Evolutionary conservation across 2,329 filamentous ascomycete species (phyloP), one percentile per base, ranked within the genome.

Genomic region (Aspergillus oerlinghausenensis): DNA sequence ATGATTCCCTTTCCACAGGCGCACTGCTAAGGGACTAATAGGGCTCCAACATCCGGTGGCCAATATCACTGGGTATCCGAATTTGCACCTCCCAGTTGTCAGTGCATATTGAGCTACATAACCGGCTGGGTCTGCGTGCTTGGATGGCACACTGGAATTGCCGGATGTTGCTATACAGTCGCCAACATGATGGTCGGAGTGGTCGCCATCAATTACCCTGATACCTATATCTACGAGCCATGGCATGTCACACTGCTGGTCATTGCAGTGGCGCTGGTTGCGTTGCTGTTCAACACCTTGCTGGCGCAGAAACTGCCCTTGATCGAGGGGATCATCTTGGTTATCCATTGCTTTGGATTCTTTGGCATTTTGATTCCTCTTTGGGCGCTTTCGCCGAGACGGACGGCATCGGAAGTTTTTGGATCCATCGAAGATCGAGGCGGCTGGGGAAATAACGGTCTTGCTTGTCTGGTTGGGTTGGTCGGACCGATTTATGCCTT

Each of bases 1-100:
- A 21, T 2, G 7, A 17, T 25, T 11, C 23, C 10, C 2, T 3
- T 25, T 14, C 14, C 10, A 3, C 40, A 23, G n/a, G 19, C 8
- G 4, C 42, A 10, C 21, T 0, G 11, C n/a, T 23, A 23, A 23
- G 11, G n/a, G 19, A 23, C 25, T 2, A 10, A 17, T 14, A 70
- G 67, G 73, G 68, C 72, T n/a, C 75, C 74, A 9, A 74, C 73
- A 1, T 67, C 68, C 26, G 73, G 73, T 38, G 70, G 69, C 21
- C 70, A 73, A 57, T 72, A 71, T 55, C 70, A 38, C 52, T 72
- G 69, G 70, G 69, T 71, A 1, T 69, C 67, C 7, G 69, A 73
- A 55, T 73, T 73, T 54, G 68, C 72, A 21, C 71, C 71, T 7
- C 62, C 61, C n/a, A 62, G 58, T 9, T 67, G 55, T 40, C 70